Percentiles rank a stretch among this genome's conserved stretches.
phyloP scores from a whole-genome alignment of 164 flowering plant species.

The Tetracentron sinense region DNA sequence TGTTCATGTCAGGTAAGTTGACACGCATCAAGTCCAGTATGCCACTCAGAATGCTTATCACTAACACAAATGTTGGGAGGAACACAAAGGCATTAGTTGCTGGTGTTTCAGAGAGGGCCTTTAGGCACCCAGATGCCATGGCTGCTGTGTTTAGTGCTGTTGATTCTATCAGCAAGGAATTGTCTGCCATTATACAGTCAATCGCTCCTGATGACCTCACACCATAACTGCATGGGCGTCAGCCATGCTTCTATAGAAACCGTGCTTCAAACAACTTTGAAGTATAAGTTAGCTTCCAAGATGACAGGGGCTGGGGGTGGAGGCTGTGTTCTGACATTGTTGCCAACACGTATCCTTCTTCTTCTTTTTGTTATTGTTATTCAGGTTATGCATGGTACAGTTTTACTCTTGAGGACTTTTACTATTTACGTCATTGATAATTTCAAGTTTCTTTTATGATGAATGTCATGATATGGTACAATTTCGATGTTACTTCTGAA shows the following conservation, averaged over 20 bases:
- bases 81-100: constrained; percentile 96
- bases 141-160: constrained; percentile 70
- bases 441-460: not conserved
- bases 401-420: constrained; percentile 2
- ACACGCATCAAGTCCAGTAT: constrained; percentile 54
- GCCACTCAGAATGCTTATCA: constrained; percentile 83
- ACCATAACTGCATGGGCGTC: constrained; percentile 88
- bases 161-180: constrained; percentile 83
- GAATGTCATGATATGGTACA: too few species aligned
- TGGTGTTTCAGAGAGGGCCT: constrained; percentile 78
- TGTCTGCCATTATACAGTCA: constrained; percentile 60
- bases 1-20: constrained; percentile 69
- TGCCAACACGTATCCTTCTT: constrained; percentile 80
- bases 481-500: too few species aligned
- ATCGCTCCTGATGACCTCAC: constrained; percentile 56
- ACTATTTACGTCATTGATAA: not conserved
- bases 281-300: constrained; percentile 79
- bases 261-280: constrained; percentile 76
- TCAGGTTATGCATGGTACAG: not conserved
- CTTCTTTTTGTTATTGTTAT: constrained; percentile 1
- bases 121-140: constrained; percentile 81
- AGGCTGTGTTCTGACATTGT: constrained; percentile 89
- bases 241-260: constrained; percentile 91
- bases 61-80: constrained; percentile 92
- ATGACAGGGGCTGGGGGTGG: constrained; percentile 99